Evolutionary conservation across 2,329 filamentous ascomycete genomes (phyloP).

Genomic region (Orbilia javanica): DNA sequence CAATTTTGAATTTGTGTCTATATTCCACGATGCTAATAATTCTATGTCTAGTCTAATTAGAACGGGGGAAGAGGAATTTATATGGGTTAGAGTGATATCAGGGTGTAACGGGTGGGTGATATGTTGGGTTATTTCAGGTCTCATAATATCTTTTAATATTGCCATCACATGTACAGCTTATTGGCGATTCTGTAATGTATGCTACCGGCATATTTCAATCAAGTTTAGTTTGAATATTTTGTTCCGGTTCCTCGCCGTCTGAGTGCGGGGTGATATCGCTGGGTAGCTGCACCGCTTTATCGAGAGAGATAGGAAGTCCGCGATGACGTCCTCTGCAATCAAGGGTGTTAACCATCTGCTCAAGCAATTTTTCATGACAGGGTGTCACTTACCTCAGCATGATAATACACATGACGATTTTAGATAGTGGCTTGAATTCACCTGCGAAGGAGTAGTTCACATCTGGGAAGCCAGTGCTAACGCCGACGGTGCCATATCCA

Average conservation of each 20-base stretch:
- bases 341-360: not conserved
- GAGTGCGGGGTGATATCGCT: not conserved
- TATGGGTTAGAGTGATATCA: not conserved
- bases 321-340: conserved; percentile 46
- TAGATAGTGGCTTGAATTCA: conserved; percentile 57
- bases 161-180: not conserved
- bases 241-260: not conserved
- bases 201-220: conserved; percentile 1
- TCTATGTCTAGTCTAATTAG: conserved; percentile 16
- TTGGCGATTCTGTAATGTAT: conserved; percentile 15
- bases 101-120: not conserved
- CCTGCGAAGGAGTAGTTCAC: conserved; percentile 60
- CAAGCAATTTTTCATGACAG: not conserved
- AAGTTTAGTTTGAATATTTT: not conserved
- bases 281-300: conserved; percentile 47
- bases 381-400: conserved; percentile 56
- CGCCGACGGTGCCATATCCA: conserved; percentile 61
- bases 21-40: not conserved
- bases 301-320: conserved; percentile 51
- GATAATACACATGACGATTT: conserved; percentile 59
- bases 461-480: conserved; percentile 59
- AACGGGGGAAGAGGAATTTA: not conserved
- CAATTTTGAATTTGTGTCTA: not conserved
- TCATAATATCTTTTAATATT: conserved; percentile 9
- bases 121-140: not conserved